These are phyloP conservation scores for Cyamopsis tetragonoloba DNA, from an alignment of 306 rosid species.

Conservation along the genomic window DNA sequence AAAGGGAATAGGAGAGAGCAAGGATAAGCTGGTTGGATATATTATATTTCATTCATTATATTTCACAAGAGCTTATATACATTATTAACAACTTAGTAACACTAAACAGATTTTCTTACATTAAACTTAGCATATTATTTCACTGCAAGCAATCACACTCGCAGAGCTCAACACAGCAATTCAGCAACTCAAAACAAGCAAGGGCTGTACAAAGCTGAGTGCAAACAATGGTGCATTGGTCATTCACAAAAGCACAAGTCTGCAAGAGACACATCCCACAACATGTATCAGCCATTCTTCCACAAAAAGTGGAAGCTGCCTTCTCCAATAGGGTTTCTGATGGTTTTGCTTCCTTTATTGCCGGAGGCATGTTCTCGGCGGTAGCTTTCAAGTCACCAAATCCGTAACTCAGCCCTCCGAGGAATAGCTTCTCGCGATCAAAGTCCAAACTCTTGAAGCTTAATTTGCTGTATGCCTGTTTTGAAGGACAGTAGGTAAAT, in stretches of 20 bases:
- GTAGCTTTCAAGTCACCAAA: conserved; percentile 81
- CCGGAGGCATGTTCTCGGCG: conserved; percentile 43
- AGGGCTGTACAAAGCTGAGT: conserved; percentile 77
- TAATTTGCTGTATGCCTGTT: conserved; percentile 53
- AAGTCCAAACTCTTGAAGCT: conserved; percentile 26
- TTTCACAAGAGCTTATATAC: conserved; percentile 22
- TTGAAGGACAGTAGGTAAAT: conserved; percentile 7
- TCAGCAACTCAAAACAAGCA: conserved; percentile 68
- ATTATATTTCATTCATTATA: too few species aligned
- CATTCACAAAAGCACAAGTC: conserved; percentile 49
- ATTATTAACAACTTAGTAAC: background rate
- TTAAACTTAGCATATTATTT: conserved; percentile 10
- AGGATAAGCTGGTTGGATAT: background rate
- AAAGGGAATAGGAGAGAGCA: background rate
- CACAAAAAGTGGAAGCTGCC: conserved; percentile 64
- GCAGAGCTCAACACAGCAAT: conserved; percentile 77
- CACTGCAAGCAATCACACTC: conserved; percentile 36
- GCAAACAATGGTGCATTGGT: conserved; percentile 56
- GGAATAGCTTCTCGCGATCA: conserved; percentile 39
- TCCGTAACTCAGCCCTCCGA: conserved; percentile 60
- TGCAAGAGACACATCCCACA: conserved; percentile 77
- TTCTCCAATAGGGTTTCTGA: conserved; percentile 47
- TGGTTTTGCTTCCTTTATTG: conserved; percentile 57
- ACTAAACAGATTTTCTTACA: background rate
- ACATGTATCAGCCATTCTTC: conserved; percentile 33